These are phyloP conservation scores for Alternaria rosae DNA, from an alignment of 2,329 filamentous ascomycete species.

Conservation along the genomic window DNA sequence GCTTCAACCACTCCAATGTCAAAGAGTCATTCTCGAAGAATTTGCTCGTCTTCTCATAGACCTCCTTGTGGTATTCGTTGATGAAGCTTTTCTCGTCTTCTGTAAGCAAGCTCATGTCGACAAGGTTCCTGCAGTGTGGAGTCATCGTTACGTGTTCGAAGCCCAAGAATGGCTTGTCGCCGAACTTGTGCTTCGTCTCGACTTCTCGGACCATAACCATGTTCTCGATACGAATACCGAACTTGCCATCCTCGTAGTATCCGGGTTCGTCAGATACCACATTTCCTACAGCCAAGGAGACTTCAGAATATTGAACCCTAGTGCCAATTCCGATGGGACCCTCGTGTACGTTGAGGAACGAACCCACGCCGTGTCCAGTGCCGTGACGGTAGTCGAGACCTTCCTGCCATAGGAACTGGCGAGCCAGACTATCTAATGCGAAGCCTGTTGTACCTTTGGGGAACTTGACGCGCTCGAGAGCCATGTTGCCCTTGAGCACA, in stretches of 20 bases:
- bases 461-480: conserved; percentile 83
- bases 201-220: conserved; percentile 89
- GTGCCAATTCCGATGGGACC: conserved; percentile 96
- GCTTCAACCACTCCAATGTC: conserved; percentile 80
- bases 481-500: conserved; percentile 93
- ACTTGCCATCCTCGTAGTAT: conserved; percentile 94
- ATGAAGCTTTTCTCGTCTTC: conserved; percentile 82
- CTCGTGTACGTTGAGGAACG: conserved; percentile 95
- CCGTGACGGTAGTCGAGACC: conserved; percentile 96
- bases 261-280: conserved; percentile 96
- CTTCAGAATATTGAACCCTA: conserved; percentile 87
- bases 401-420: conserved; percentile 91
- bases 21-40: conserved; percentile 77
- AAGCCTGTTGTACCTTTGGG: conserved; percentile 96
- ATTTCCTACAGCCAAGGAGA: conserved; percentile 87
- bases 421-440: conserved; percentile 84
- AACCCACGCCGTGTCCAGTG: conserved; percentile 94
- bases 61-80: conserved; percentile 82
- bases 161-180: conserved; percentile 90
- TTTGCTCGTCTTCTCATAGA: conserved; percentile 79
- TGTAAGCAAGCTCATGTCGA: conserved; percentile 76
- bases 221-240: conserved; percentile 96
- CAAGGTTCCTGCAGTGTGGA: conserved; percentile 88
- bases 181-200: conserved; percentile 86
- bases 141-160: conserved; percentile 99